These are phyloP conservation scores for Malus domestica DNA, from an alignment of 306 rosid genomes.

Conservation along the genomic window DNA sequence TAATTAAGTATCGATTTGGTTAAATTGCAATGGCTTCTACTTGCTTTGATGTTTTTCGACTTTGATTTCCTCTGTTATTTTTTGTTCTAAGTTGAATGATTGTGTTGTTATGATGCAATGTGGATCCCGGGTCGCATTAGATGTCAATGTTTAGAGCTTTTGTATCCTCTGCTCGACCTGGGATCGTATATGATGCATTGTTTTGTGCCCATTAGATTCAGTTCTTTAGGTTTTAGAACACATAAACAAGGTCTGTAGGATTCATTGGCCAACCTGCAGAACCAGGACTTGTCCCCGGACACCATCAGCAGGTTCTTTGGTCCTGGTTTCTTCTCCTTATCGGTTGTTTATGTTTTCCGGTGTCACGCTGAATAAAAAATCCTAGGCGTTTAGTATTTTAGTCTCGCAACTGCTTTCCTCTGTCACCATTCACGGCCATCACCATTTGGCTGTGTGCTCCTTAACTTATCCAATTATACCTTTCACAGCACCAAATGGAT, in stretches of 20 bases:
- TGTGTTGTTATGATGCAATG: background rate
- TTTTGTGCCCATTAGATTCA: background rate
- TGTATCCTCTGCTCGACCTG: background rate
- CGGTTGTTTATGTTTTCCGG: background rate
- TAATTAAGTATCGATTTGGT: background rate
- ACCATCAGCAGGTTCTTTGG: background rate
- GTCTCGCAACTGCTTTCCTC: background rate
- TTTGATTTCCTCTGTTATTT: background rate
- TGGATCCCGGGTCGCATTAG: background rate
- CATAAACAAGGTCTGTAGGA: background rate
- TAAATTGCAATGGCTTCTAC: background rate
- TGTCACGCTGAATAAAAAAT: background rate
- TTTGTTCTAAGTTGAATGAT: background rate
- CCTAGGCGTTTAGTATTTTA: background rate
- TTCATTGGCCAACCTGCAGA: background rate
- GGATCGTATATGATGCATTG: too few relatives aligned
- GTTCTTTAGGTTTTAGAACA: background rate
- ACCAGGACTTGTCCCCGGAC: background rate
- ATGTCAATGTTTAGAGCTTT: background rate
- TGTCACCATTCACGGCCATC: background rate
- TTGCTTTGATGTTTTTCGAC: background rate
- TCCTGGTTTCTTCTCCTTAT: background rate
- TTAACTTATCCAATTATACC: background rate
- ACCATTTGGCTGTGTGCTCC: background rate
- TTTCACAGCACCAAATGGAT: background rate